Evolutionary conservation across 805 yeast species (phyloP).

Genomic region (Saccharomycopsis selenospora): DNA sequence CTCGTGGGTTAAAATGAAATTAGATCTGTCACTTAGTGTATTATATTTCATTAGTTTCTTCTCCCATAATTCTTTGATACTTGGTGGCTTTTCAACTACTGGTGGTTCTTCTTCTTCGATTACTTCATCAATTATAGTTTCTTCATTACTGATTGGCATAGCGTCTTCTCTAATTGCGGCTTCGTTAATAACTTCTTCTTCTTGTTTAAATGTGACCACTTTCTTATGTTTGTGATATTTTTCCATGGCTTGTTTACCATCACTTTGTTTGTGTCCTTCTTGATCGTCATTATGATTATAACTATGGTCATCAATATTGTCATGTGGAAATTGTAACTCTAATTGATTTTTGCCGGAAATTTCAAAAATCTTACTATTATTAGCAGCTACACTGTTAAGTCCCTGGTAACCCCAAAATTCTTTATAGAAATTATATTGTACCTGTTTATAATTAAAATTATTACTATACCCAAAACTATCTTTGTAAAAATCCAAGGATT

Average conservation of each 20-base stretch:
- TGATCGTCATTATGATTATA: no score
- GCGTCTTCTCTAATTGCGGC: background rate
- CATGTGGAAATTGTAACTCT: no score
- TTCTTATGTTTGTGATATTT: no score
- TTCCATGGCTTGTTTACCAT: no score
- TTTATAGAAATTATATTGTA: slow-evolving; percentile 5
- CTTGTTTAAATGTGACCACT: background rate
- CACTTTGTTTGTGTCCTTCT: no score
- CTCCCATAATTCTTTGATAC: background rate
- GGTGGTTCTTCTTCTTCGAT: slow-evolving; percentile 8
- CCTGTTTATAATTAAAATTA: slow-evolving; percentile 12
- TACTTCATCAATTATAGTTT: background rate
- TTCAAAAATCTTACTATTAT: no score
- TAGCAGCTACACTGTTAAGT: background rate
- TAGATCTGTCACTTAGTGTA: background rate
- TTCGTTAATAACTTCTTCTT: background rate
- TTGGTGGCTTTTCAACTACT: background rate
- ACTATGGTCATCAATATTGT: no score
- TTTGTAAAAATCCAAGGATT: slow-evolving; percentile 15
- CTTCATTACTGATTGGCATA: background rate
- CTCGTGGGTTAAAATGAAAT: background rate
- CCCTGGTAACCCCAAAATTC: slow-evolving; percentile 13
- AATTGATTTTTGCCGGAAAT: no score
- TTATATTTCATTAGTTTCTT: background rate
- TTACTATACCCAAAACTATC: slow-evolving; percentile 15